These are phyloP conservation scores for Cercophora samala DNA, from an alignment of 495 filamentous ascomycete genomes.

Conservation along the genomic window DNA sequence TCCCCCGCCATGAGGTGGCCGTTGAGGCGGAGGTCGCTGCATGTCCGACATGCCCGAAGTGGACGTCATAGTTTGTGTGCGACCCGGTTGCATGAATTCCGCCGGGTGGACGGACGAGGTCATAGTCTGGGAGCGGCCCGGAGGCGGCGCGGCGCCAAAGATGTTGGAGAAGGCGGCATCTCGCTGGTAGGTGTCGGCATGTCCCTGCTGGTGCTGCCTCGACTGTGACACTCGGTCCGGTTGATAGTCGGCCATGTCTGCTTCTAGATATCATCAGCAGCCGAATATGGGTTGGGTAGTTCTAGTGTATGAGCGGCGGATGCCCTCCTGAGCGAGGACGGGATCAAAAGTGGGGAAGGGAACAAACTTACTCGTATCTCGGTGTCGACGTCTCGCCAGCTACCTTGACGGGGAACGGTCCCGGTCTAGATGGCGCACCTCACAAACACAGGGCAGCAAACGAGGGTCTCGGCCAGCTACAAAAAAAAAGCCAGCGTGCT, in stretches of 20 bases:
- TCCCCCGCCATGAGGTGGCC: constrained; percentile 50
- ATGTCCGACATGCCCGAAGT: constrained; percentile 61
- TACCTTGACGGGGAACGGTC: constrained; percentile 10
- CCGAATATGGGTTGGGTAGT: constrained; percentile 1
- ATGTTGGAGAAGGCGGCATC: constrained; percentile 96
- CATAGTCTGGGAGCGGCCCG: constrained; percentile 85
- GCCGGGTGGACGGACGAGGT: constrained; percentile 58
- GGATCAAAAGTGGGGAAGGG: constrained; percentile 31
- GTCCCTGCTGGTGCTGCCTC: constrained; percentile 54
- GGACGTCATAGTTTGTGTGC: constrained; percentile 87
- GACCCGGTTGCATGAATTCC: constrained; percentile 51
- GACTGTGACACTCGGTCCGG: constrained; percentile 66
- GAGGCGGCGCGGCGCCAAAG: constrained; percentile 82
- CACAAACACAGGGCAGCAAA: background rate
- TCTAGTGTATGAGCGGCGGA: constrained; percentile 6
- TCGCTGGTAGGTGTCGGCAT: constrained; percentile 70
- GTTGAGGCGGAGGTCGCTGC: constrained; percentile 58
- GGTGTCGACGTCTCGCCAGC: constrained; percentile 22
- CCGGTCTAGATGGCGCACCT: constrained; percentile 1
- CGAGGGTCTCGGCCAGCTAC: background rate
- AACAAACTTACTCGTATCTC: constrained; percentile 30
- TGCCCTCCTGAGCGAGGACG: constrained; percentile 18
- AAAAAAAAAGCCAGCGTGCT: background rate
- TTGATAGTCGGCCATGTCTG: constrained; percentile 80
- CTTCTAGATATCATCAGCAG: constrained; percentile 10